Evolutionary conservation across 2,329 filamentous ascomycete genomes (phyloP).

Genomic region (Colletotrichum sp.): DNA sequence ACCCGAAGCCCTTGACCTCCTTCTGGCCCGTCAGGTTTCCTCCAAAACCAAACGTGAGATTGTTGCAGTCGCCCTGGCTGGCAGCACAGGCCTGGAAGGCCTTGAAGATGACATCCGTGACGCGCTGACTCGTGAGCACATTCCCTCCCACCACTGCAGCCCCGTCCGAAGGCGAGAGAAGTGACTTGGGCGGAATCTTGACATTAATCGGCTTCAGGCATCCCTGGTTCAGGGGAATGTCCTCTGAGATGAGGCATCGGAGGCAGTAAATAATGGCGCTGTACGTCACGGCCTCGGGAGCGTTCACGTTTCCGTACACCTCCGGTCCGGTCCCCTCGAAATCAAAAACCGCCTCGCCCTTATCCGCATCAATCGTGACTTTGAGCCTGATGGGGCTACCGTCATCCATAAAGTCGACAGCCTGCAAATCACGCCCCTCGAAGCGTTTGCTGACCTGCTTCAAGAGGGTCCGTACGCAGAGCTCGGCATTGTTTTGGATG

Average conservation of each 20-base stretch:
- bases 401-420: constrained; percentile 84
- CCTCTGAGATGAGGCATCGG: constrained; percentile 77
- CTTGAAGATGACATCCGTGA: constrained; percentile 57
- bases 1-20: constrained; percentile 46
- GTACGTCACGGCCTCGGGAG: constrained; percentile 81
- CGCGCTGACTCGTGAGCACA: constrained; percentile 57
- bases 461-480: constrained; percentile 74
- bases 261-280: constrained; percentile 89
- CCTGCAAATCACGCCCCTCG: constrained; percentile 71
- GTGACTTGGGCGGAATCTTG: constrained; percentile 73
- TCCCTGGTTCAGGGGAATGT: constrained; percentile 85
- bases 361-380: constrained; percentile 74
- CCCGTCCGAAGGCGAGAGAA: constrained; percentile 76
- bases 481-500: constrained; percentile 81
- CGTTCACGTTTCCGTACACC: constrained; percentile 82
- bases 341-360: constrained; percentile 81
- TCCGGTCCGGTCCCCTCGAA: constrained; percentile 81
- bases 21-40: constrained; percentile 42
- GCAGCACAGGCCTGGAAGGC: constrained; percentile 82
- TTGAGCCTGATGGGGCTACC: constrained; percentile 78
- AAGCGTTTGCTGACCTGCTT: constrained; percentile 75
- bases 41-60: constrained; percentile 81
- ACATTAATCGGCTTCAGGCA: constrained; percentile 79
- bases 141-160: constrained; percentile 86
- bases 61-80: constrained; percentile 82